A percentile compares a stretch with the other conserved stretches of the same genome.
These are phyloP conservation scores for Sporothrix mexicana DNA, from an alignment of 2,329 filamentous ascomycete species.

Conservation along the genomic window DNA sequence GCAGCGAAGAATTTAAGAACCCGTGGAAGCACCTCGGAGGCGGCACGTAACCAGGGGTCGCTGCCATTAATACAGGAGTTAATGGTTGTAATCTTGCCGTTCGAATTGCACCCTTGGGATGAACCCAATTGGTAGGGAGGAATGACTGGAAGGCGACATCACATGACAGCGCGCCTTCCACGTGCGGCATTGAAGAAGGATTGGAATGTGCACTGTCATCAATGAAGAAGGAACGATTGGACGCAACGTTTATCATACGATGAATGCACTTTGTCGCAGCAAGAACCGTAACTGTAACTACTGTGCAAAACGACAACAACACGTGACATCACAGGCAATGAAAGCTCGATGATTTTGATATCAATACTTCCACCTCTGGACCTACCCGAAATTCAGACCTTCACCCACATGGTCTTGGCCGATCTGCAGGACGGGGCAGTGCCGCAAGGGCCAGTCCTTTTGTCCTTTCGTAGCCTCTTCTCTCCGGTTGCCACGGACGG, in stretches of 20 bases:
- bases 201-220: conserved; percentile 7
- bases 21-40: not conserved
- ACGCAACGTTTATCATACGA: not conserved
- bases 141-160: not conserved
- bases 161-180: conserved; percentile 29
- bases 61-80: conserved; percentile 16
- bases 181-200: not conserved
- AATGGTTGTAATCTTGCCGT: conserved; percentile 17
- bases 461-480: conserved; percentile 1
- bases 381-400: not conserved
- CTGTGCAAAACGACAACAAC: not conserved
- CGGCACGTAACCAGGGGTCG: conserved; percentile 17
- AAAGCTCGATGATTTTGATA: not conserved
- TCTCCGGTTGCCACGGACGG: conserved; percentile 21
- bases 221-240: not conserved
- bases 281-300: no score
- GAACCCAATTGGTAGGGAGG: conserved; percentile 20
- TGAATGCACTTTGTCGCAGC: no score
- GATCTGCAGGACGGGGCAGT: not conserved
- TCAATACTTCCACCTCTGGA: not conserved
- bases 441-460: not conserved
- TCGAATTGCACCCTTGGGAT: conserved; percentile 18
- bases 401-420: conserved; percentile 16
- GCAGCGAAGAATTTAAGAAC: conserved; percentile 26
- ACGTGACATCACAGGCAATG: not conserved